phyloP scores from a whole-genome alignment of 2,329 filamentous ascomycete species.

The Talaromyces sp. region DNA sequence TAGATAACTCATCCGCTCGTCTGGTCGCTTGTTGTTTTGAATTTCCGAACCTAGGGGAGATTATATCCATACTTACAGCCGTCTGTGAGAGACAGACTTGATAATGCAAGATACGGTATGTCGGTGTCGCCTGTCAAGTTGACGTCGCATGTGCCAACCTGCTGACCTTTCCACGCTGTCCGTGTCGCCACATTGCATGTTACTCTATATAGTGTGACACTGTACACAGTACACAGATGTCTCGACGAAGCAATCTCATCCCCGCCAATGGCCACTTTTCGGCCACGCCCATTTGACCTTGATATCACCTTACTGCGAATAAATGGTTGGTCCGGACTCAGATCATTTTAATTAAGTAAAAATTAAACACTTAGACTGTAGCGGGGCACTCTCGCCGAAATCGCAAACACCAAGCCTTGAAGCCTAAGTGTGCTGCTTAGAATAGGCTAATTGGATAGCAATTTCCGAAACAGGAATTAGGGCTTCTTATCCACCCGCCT shows the following conservation, averaged over 20 bases:
- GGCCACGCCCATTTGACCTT: not conserved
- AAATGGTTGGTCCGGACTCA: not conserved
- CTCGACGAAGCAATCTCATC: not conserved
- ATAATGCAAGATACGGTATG: not conserved
- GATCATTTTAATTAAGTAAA: not conserved
- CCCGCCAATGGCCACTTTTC: not conserved
- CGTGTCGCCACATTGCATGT: not conserved
- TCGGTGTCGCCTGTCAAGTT: not conserved
- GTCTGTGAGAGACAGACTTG: not conserved
- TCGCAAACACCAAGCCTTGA: not conserved
- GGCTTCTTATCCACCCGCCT: too few relatives aligned
- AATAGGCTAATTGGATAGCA: conserved; percentile 2
- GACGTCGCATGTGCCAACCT: not conserved
- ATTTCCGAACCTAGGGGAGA: not conserved
- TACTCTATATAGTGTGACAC: not conserved
- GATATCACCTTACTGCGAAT: too few relatives aligned
- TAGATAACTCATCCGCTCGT: too few relatives aligned
- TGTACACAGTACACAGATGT: too few relatives aligned
- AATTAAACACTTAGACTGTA: not conserved
- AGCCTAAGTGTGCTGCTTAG: too few relatives aligned
- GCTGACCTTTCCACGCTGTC: not conserved
- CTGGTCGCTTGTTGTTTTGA: not conserved
- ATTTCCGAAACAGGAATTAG: not conserved
- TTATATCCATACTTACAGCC: not conserved
- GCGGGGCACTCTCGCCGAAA: not conserved